Evolutionary conservation across 805 yeast species (phyloP), one percentile per base, ranked within the genome.

Genomic region (Wickerhamomyces pijperi): DNA sequence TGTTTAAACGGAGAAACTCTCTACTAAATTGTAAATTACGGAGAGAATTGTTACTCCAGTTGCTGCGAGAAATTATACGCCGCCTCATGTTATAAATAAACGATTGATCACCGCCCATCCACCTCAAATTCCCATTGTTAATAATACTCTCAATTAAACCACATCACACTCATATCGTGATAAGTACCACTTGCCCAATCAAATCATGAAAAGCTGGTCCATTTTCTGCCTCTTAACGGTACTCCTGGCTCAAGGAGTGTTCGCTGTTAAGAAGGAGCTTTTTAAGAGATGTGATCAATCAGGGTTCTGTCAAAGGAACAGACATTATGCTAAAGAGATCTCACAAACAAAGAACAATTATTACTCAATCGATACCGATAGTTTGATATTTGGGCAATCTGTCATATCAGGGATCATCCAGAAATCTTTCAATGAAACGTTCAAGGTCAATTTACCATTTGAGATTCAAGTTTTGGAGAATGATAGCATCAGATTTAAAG

Each of bases 281-380:
- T 82, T 86, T 65, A 83, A 85, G 54, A 74, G 67, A 13, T 88
- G 97, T 58, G 74, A 67, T 5, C 79, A 82, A 50, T 72, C 86
- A 15, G 94, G 95, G 6, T 87, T 88, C 54, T 88, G 97, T 54
- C 60, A 68, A 37, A 70, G 97, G 57, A 84, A 88, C 51, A 64
- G 90, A 40, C 76, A 74, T 41, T 85, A 72, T 53, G 83, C 85
- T 1, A 29, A 33, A 18, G 44, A 50, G 37, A 47, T 51, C 20
- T 5, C 36, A 1, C 38, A 43, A 15, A 45, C 53, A 1, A 60
- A 57, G 34, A 56, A 56, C 17, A 54, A 66, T 1, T 62, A 67
- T 23, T 72, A 73, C 46, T 53, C 64, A 3, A 46, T 72, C 31
- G 74, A 70, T 41, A 48, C 56, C 8, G 42, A 53, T 3, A 48